These are phyloP conservation scores for Lactarius trivialis DNA, from an alignment of 768 basidiomycete genomes.

Conservation along the genomic window DNA sequence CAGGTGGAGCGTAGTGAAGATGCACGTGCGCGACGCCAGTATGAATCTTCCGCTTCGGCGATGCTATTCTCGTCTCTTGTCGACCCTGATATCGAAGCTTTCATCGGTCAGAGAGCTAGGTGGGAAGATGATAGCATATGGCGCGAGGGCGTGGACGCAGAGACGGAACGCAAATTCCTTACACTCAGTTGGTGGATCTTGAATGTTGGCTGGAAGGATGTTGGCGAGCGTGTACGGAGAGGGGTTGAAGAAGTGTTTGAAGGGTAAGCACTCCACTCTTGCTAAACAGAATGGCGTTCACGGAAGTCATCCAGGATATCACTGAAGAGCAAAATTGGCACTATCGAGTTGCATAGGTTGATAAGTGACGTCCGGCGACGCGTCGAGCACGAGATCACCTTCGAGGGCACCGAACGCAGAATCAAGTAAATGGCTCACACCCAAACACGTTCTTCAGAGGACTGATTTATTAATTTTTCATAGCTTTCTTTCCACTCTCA, in stretches of 20 bases:
- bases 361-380: conserved; percentile 67
- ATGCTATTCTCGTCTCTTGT: conserved; percentile 29
- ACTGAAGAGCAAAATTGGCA: conserved; percentile 66
- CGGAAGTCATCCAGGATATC: conserved; percentile 53
- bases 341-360: conserved; percentile 60
- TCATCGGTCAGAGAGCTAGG: conserved; percentile 28
- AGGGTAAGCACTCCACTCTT: conserved; percentile 44
- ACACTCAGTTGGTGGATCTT: conserved; percentile 91
- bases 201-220: conserved; percentile 86
- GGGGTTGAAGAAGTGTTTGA: conserved; percentile 82
- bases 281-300: not conserved
- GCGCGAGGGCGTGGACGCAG: conserved; percentile 42
- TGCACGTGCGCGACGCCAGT: conserved; percentile 38
- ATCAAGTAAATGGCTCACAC: conserved; percentile 40
- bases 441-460: not conserved
- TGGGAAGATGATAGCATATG: conserved; percentile 19
- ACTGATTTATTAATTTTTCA: conserved; percentile 5
- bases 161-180: conserved; percentile 72
- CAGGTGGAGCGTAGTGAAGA: conserved; percentile 56
- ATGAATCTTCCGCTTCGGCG: conserved; percentile 36
- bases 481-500: conserved; percentile 67
- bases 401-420: conserved; percentile 50
- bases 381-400: conserved; percentile 66
- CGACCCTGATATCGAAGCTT: conserved; percentile 26
- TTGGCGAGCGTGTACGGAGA: conserved; percentile 63